Percentiles rank a stretch among this genome's conserved stretches.
phyloP scores from a whole-genome alignment of 768 basidiomycete species.

The Lactarius hatsudake region DNA sequence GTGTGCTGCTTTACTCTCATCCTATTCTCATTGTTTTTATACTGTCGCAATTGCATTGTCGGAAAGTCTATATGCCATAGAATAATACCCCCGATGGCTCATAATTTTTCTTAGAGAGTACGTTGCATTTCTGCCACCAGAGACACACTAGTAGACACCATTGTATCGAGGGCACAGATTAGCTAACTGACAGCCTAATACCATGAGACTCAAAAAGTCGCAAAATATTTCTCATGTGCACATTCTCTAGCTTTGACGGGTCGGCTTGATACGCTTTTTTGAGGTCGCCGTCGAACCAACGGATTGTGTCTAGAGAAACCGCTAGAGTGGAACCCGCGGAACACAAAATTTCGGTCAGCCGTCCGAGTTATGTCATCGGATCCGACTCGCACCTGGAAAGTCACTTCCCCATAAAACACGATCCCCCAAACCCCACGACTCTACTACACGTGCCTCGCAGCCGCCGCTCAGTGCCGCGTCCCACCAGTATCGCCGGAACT shows the following conservation, averaged over 20 bases:
- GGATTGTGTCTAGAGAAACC: constrained; percentile 33
- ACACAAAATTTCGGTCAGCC: constrained; percentile 3
- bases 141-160: background rate
- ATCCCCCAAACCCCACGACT: constrained; percentile 48
- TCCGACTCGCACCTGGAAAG: constrained; percentile 55
- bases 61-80: background rate
- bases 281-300: constrained; percentile 52
- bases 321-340: constrained; percentile 4
- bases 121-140: background rate
- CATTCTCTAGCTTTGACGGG: constrained; percentile 38
- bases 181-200: constrained; percentile 1
- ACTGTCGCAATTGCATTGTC: background rate
- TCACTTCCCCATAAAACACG: constrained; percentile 71
- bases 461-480: constrained; percentile 68
- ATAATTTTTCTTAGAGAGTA: background rate
- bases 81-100: background rate
- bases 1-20: background rate
- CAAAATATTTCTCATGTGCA: constrained; percentile 52
- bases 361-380: background rate
- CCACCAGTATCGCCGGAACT: constrained; percentile 71
- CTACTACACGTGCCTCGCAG: constrained; percentile 50
- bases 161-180: background rate
- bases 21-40: background rate
- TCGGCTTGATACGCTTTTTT: constrained; percentile 35
- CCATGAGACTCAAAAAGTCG: constrained; percentile 40